A percentile compares a stretch with the other conserved stretches of the same genome.
phyloP scores from a whole-genome alignment of 2,329 filamentous ascomycete genomes.

The Rhinocladiella mackenziei region DNA sequence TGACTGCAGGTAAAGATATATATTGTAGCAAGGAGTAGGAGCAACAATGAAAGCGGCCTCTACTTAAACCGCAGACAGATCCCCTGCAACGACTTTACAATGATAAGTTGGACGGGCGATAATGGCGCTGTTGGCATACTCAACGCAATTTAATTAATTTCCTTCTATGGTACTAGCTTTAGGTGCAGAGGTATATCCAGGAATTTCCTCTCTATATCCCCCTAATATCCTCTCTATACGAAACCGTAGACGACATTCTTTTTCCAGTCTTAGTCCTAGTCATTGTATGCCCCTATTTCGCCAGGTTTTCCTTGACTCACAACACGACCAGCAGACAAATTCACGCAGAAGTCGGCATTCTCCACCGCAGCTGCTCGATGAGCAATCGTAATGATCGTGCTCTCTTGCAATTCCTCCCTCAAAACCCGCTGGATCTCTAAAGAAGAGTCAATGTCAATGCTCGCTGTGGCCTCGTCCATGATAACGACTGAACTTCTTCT shows the following conservation, averaged over 20 bases:
- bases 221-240: no score
- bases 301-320: constrained; percentile 12
- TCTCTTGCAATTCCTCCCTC: constrained; percentile 52
- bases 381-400: constrained; percentile 63
- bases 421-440: constrained; percentile 52
- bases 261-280: neutral
- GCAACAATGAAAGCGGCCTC: no score
- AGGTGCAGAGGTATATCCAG: no score
- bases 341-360: constrained; percentile 22
- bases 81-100: no score
- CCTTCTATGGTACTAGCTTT: no score
- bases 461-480: constrained; percentile 64
- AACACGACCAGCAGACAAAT: constrained; percentile 17
- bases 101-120: no score
- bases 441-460: constrained; percentile 61
- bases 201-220: no score
- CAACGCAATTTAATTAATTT: no score
- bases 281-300: constrained; percentile 1
- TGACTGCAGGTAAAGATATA: no score
- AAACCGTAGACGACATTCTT: neutral
- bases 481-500: constrained; percentile 59
- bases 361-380: constrained; percentile 60
- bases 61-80: no score
- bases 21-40: no score
- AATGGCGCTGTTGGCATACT: no score